Percentiles rank a stretch among this genome's conserved stretches.
Evolutionary conservation across 208 protist genomes (phyloP).

Genomic region (Novymonas esmeraldas): DNA sequence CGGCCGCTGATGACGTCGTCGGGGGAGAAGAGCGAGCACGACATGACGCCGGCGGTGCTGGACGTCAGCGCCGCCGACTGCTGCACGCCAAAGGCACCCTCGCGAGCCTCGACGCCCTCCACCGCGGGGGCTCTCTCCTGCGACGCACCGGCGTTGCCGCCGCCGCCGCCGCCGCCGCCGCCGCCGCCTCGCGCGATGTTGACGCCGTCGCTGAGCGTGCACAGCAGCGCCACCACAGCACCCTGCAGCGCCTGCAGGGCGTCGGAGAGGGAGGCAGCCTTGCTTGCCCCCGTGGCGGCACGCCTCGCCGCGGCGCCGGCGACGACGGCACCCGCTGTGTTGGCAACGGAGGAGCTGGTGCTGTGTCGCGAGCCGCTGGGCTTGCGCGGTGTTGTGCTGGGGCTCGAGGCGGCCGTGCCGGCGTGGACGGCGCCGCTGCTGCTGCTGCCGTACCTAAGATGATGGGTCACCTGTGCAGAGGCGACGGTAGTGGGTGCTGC

Average conservation of each 20-base stretch:
- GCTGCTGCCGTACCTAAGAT: slow-evolving; percentile 8
- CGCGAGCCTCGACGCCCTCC: neutral
- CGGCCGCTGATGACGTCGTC: neutral
- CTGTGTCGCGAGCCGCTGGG: slow-evolving; percentile 17
- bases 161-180: too few relatives aligned
- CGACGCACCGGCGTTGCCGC: too few relatives aligned
- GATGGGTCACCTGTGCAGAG: slow-evolving; percentile 1
- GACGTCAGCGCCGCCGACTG: neutral
- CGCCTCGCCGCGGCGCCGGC: slow-evolving; percentile 9
- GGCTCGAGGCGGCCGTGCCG: slow-evolving; percentile 16
- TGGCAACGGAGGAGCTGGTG: slow-evolving; percentile 15
- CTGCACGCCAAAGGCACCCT: neutral
- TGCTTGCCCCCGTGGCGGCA: slow-evolving; percentile 13
- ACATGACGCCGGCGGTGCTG: neutral
- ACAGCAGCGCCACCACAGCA: slow-evolving; percentile 43
- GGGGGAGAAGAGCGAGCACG: neutral
- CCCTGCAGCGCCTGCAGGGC: slow-evolving; percentile 38
- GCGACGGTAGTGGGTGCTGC: slow-evolving; percentile 12
- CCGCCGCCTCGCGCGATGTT: slow-evolving; percentile 12
- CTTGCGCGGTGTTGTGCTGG: slow-evolving; percentile 25
- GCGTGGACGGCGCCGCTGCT: neutral
- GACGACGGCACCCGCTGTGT: slow-evolving; percentile 5
- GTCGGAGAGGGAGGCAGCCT: slow-evolving; percentile 42
- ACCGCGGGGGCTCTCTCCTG: too few relatives aligned
- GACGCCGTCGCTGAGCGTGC: slow-evolving; percentile 36